Evolutionary conservation across 73 alveolate genomes (phyloP).

Genomic region (Urostyla sp.): DNA sequence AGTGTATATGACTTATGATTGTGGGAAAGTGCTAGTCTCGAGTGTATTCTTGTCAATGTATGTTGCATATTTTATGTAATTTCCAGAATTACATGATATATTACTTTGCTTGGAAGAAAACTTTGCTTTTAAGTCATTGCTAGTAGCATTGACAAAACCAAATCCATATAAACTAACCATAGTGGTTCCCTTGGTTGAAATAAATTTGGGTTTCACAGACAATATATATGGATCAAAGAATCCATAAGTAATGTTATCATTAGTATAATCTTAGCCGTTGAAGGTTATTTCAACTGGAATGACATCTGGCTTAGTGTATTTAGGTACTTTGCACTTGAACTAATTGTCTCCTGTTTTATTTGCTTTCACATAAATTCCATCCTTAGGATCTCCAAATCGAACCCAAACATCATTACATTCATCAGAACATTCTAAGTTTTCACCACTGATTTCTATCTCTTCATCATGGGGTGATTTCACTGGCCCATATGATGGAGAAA

Average conservation of each 20-base stretch:
- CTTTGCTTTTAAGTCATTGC: slow-evolving; percentile 37
- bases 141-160: slow-evolving; percentile 90
- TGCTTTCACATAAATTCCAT: slow-evolving; percentile 77
- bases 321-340: slow-evolving; percentile 77
- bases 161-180: slow-evolving; percentile 80
- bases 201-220: slow-evolving; percentile 84
- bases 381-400: slow-evolving; percentile 79
- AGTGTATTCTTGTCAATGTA: slow-evolving; percentile 79
- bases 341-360: slow-evolving; percentile 60
- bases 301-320: slow-evolving; percentile 89
- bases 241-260: slow-evolving; percentile 81
- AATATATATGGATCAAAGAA: slow-evolving; percentile 92
- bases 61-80: slow-evolving; percentile 77
- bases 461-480: slow-evolving; percentile 77
- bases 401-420: slow-evolving; percentile 83
- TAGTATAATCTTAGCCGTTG: slow-evolving; percentile 92
- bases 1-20: slow-evolving; percentile 59
- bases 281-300: slow-evolving; percentile 86
- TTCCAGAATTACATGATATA: slow-evolving; percentile 67
- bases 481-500: slow-evolving; percentile 89
- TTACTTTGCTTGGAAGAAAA: slow-evolving; percentile 18
- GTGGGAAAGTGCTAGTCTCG: slow-evolving; percentile 75
- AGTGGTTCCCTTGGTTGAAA: slow-evolving; percentile 85
- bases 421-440: slow-evolving; percentile 67
- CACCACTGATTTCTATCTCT: slow-evolving; percentile 66